These are phyloP conservation scores for Barnettozyma hawaiiensis DNA, from an alignment of 1,139 yeast species.

Conservation along the genomic window DNA sequence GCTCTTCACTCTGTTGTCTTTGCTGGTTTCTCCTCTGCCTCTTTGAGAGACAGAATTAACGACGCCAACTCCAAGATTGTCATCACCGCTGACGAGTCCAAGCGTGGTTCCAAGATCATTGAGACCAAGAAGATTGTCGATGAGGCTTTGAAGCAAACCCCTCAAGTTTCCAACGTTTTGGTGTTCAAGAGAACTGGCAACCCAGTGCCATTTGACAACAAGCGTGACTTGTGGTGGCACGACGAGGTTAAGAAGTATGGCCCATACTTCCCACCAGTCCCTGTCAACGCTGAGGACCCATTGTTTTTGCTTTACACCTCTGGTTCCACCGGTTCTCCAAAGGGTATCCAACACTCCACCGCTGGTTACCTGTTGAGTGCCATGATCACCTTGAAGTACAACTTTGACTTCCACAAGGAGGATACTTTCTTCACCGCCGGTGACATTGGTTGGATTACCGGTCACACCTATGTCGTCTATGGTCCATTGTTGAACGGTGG, in stretches of 20 bases:
- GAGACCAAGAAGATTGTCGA: conserved; percentile 81
- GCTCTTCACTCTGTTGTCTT: conserved; percentile 81
- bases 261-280: conserved; percentile 78
- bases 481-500: conserved; percentile 79
- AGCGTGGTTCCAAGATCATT: conserved; percentile 77
- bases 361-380: conserved; percentile 80
- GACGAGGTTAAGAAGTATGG: conserved; percentile 66
- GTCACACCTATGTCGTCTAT: conserved; percentile 77
- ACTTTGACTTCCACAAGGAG: conserved; percentile 68
- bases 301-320: conserved; percentile 90
- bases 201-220: conserved; percentile 55
- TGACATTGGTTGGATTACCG: conserved; percentile 88
- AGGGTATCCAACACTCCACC: conserved; percentile 88
- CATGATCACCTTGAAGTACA: conserved; percentile 60
- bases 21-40: conserved; percentile 77
- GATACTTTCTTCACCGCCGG: conserved; percentile 80
- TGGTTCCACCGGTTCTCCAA: conserved; percentile 96
- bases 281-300: conserved; percentile 91
- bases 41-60: conserved; percentile 68
- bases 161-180: conserved; percentile 60
- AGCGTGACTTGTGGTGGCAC: conserved; percentile 80
- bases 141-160: conserved; percentile 68
- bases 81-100: conserved; percentile 75
- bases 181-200: conserved; percentile 74
- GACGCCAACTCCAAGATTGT: conserved; percentile 73